Base-by-base conservation (phyloP, 108 stramenopile species). In the Chaetoceros tenuissimus region DNA sequence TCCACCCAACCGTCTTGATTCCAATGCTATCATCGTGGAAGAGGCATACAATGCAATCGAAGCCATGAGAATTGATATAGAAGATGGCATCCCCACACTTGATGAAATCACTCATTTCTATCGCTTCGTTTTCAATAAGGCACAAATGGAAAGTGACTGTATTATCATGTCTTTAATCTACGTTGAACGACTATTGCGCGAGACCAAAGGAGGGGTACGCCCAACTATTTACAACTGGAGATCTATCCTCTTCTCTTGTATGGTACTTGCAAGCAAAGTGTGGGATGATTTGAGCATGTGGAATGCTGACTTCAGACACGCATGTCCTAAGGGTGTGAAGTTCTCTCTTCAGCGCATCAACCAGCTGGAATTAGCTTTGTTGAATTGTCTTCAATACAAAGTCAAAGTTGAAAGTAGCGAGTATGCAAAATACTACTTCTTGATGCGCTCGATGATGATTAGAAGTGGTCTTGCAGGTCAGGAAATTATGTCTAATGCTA, bases 241-340 rank as follows among this genome's bases (percentile, higher is more conserved):
- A 51, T 93, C 94, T 16, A 60, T 94, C 2, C 50, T 98, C 18
- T 95, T 96, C 58, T 72, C 87, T 8, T 84, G 85, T 59, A 91
- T 98, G 92, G 84, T 98, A 24, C 68, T 98, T 45, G 68, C 92
- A 0, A 83, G 80, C 51, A 98, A 98, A 63, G 97, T 98, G 1
- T 98, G 97, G 95, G 97, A 98, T 53, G 97, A 98, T 63, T 60
- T 97, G 48, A 76, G 73, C 66, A 98, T 98, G 97, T 95, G 94
- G 94, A 97, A 97, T 69, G 72, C 69, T 21, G 96, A 97, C 72
- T 97, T 97, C 55, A 74, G 72, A 31, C 83, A 88, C 54, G 75
- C 81, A 40, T 84, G 81, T 50, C 86, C 86, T 28, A 56, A 62
- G 18, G 78, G 83, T 46, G 73, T 96, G 25, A 79, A 57, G 59